Base-by-base conservation (phyloP, 2,329 filamentous ascomycete genomes). In the Pseudocercospora eumusae region DNA sequence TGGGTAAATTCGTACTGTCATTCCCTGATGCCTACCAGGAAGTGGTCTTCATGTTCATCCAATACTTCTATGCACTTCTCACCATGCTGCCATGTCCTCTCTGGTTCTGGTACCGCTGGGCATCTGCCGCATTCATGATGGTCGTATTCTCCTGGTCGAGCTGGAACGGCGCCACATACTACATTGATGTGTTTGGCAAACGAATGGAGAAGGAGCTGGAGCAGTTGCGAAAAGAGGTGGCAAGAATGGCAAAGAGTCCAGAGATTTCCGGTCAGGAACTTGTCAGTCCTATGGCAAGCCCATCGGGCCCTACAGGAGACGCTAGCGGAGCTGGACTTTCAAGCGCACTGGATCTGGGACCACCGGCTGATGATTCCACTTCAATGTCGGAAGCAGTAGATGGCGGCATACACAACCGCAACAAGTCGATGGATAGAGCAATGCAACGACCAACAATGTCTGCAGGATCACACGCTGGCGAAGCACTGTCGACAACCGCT, bases 151-250 rank as follows among this genome's bases (percentile, higher is more conserved):
- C 86, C 47, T 97, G 93, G 92, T 96, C 91, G 69, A 89, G 97
- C 60, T 96, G 97, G 80, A 99, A 99, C 70, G 95, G 95, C 31
- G 92, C 95, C 18, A 98, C 93, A 0, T 99, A 90, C 77, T 99
- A 99, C 77, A 98, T 99, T 72, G 95, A 99, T 71, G 91, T 98
- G 1, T 99, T 98, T 75, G 95, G 96, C 58, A 96, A 91, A 71
- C 87, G 93, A 2, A 98, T 99, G 82, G 92, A 99, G 80, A 96
- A 93, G 74, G 95, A 99, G 76, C 82, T 99, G 11, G 93, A 99
- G 74, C 84, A 88, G 57, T 84, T 99, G 79, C 93, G 90, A 77
- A 86, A 86, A 59, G 95, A 99, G 73, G 92, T 99, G 8, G 68
- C 67, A 15, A 60, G 70, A 10, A 69, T 73, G 69, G 63, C 68